These are phyloP conservation scores for Spathaspora arborariae DNA, from an alignment of 805 yeast genomes.

Conservation along the genomic window DNA sequence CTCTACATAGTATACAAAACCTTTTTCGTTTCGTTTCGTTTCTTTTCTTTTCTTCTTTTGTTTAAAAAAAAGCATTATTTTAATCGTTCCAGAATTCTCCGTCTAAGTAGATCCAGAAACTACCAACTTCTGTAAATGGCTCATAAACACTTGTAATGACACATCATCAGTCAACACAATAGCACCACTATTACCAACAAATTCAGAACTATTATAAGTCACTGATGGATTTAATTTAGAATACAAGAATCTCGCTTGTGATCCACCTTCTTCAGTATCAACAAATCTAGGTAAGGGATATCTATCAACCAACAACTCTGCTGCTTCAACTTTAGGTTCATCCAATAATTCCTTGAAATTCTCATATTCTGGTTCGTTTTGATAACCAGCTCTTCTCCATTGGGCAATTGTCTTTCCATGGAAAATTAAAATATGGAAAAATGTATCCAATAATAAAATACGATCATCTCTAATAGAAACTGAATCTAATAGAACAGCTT, in stretches of 20 bases:
- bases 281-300: conserved; percentile 97
- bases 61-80: not conserved
- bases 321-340: conserved; percentile 89
- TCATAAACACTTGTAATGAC: conserved; percentile 89
- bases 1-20: not conserved
- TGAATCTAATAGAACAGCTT: conserved; percentile 89
- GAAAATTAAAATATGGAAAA: conserved; percentile 92
- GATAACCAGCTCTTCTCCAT: conserved; percentile 96
- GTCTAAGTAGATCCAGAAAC: conserved; percentile 46
- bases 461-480: conserved; percentile 87
- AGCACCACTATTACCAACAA: conserved; percentile 48
- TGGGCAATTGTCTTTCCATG: conserved; percentile 93
- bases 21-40: too few species aligned
- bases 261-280: conserved; percentile 97
- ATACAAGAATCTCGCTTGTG: conserved; percentile 94
- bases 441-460: conserved; percentile 86
- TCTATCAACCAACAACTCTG: conserved; percentile 84
- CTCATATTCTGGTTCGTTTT: conserved; percentile 84
- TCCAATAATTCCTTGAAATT: conserved; percentile 83
- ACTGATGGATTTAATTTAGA: conserved; percentile 94
- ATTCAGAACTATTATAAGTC: conserved; percentile 62
- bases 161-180: conserved; percentile 97
- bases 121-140: conserved; percentile 87
- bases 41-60: too few species aligned
- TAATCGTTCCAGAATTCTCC: not conserved